Conservation (phyloP, 2,329 filamentous ascomycete species). For the Chalaropsis thielavioides region DNA sequence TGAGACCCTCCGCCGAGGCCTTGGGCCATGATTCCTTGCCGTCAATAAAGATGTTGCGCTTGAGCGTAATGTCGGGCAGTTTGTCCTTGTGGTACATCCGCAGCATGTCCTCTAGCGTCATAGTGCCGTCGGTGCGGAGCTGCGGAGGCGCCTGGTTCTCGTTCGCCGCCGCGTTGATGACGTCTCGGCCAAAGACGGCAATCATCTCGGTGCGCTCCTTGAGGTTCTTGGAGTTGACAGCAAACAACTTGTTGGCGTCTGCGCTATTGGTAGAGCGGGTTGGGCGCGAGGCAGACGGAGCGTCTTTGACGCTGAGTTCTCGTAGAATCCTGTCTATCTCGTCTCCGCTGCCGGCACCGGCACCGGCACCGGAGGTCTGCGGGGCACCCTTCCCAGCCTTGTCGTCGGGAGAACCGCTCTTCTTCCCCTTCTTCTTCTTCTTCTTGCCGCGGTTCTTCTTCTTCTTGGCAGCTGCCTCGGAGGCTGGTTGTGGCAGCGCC, state of each 20-base stretch:
- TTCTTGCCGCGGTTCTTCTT: slow-evolving; percentile 29
- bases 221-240: slow-evolving; percentile 52
- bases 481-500: neutral
- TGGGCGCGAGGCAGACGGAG: neutral
- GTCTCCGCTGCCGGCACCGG: slow-evolving; percentile 27
- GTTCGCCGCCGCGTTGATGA: slow-evolving; percentile 38
- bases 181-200: slow-evolving; percentile 40
- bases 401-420: slow-evolving; percentile 26
- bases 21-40: slow-evolving; percentile 79
- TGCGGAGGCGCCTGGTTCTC: slow-evolving; percentile 32
- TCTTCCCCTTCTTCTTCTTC: slow-evolving; percentile 26
- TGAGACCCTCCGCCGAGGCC: slow-evolving; percentile 63
- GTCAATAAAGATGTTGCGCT: slow-evolving; percentile 71
- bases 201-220: slow-evolving; percentile 88
- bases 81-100: slow-evolving; percentile 44
- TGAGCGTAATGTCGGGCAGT: slow-evolving; percentile 55
- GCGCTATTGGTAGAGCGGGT: neutral
- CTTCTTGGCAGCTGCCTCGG: slow-evolving; percentile 24
- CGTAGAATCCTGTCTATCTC: slow-evolving; percentile 43
- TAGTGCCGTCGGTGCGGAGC: slow-evolving; percentile 29
- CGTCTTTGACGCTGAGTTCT: slow-evolving; percentile 26
- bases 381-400: slow-evolving; percentile 17
- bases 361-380: neutral
- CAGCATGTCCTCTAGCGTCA: slow-evolving; percentile 43
- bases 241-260: slow-evolving; percentile 24